A percentile compares a stretch with the other conserved stretches of the same genome.
These are phyloP conservation scores for Paramecium bursaria DNA, from an alignment of 73 alveolate species.

Conservation along the genomic window DNA sequence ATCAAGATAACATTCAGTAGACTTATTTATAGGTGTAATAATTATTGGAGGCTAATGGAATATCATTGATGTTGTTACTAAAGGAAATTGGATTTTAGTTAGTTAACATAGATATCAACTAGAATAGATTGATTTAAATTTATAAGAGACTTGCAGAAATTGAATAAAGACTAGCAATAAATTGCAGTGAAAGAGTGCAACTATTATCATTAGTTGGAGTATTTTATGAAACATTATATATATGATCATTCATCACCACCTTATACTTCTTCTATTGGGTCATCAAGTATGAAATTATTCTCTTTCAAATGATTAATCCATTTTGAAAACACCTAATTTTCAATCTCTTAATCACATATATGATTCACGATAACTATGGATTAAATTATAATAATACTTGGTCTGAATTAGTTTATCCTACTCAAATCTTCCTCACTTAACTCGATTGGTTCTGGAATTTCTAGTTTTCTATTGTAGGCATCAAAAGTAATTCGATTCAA, in stretches of 20 bases:
- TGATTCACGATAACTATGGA: not conserved
- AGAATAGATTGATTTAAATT: slow-evolving; percentile 69
- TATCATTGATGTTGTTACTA: slow-evolving; percentile 77
- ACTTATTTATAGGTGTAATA: slow-evolving; percentile 18
- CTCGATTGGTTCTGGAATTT: slow-evolving; percentile 56
- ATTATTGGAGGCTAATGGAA: slow-evolving; percentile 60
- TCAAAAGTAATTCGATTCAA: slow-evolving; percentile 54
- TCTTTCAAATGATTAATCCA: slow-evolving; percentile 6
- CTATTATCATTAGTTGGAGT: slow-evolving; percentile 81
- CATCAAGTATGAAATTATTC: slow-evolving; percentile 17
- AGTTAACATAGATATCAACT: slow-evolving; percentile 63
- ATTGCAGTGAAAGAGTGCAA: slow-evolving; percentile 82
- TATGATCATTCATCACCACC: slow-evolving; percentile 37
- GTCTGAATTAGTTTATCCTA: slow-evolving; percentile 21
- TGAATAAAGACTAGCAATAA: slow-evolving; percentile 80
- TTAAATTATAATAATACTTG: not conserved
- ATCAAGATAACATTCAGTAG: not conserved
- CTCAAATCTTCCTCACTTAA: slow-evolving; percentile 1
- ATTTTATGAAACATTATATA: slow-evolving; percentile 66
- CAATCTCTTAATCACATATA: slow-evolving; percentile 31
- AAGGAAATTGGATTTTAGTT: slow-evolving; percentile 76
- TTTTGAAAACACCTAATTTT: not conserved
- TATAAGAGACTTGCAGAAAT: slow-evolving; percentile 82
- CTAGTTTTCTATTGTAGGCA: slow-evolving; percentile 52
- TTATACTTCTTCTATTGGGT: not conserved